Evolutionary conservation across 805 yeast species (phyloP).

Genomic region (Maudiozyma pseudohumilis): DNA sequence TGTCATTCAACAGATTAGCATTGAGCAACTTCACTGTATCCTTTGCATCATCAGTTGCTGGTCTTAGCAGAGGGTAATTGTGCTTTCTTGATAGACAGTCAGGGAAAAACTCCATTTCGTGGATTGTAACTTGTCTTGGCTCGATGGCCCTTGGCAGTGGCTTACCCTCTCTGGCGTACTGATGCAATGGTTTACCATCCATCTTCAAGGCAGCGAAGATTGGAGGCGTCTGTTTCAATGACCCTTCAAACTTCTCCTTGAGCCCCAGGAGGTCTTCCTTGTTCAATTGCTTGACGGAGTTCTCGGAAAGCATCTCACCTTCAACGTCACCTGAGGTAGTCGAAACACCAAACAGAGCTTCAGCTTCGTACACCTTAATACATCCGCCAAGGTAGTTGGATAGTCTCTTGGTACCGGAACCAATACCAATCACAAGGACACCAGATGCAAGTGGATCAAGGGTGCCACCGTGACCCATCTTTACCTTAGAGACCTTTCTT

Average conservation of each 20-base stretch:
- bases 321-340: conserved; percentile 93
- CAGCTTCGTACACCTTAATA: conserved; percentile 69
- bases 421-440: conserved; percentile 84
- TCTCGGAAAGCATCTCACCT: conserved; percentile 63
- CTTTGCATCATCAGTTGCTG: conserved; percentile 24
- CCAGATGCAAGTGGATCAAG: conserved; percentile 96
- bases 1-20: conserved; percentile 55
- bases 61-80: conserved; percentile 36
- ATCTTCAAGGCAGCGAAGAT: conserved; percentile 88
- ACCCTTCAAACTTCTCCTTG: conserved; percentile 64
- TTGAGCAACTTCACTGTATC: conserved; percentile 24
- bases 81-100: conserved; percentile 51
- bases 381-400: conserved; percentile 65
- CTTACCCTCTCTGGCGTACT: conserved; percentile 80
- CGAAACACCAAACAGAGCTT: conserved; percentile 77
- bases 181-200: conserved; percentile 89
- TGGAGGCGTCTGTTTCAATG: conserved; percentile 84
- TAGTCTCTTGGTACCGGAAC: conserved; percentile 77
- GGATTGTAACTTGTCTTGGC: conserved; percentile 58
- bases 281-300: conserved; percentile 47
- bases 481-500: conserved; percentile 47
- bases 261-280: conserved; percentile 40
- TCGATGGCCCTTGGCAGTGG: conserved; percentile 81
- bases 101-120: conserved; percentile 38
- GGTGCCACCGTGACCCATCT: conserved; percentile 98